A percentile compares a stretch with the other conserved stretches of the same genome.
These are phyloP conservation scores for Xylaria sp. DNA, from an alignment of 2,329 filamentous ascomycete genomes.

Conservation along the genomic window DNA sequence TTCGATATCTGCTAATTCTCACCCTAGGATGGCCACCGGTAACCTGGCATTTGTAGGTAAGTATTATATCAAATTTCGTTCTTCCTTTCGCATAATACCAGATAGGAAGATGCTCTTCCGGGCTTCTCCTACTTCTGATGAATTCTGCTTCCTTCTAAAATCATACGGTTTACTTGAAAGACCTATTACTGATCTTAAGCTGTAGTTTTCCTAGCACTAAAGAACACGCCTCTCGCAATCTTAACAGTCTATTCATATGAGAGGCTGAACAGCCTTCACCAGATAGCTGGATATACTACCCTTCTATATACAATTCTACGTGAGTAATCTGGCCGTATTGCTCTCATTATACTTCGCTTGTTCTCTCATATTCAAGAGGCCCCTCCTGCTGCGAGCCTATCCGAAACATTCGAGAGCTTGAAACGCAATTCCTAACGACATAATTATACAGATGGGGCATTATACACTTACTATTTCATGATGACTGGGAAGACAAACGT, in stretches of 20 bases:
- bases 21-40: conserved; percentile 55
- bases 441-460: conserved; percentile 43
- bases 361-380: not conserved
- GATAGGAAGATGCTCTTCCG: no score
- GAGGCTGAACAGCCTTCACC: conserved; percentile 59
- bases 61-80: conserved; percentile 6
- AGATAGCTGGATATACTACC: conserved; percentile 56
- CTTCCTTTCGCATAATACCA: not conserved
- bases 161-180: not conserved
- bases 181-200: conserved; percentile 16
- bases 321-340: not conserved
- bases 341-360: not conserved
- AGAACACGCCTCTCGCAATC: conserved; percentile 59
- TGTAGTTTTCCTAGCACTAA: conserved; percentile 59
- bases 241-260: conserved; percentile 58
- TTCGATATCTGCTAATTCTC: conserved; percentile 29
- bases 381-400: no score
- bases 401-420: not conserved
- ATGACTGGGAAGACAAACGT: conserved; percentile 34
- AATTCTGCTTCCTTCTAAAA: not conserved
- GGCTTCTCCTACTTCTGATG: not conserved
- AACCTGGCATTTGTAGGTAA: conserved; percentile 52
- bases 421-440: conserved; percentile 4
- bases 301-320: conserved; percentile 51
- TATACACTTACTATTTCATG: conserved; percentile 50